Conservation (phyloP, 441 rosid species). For the Erodium chrysanthum region DNA sequence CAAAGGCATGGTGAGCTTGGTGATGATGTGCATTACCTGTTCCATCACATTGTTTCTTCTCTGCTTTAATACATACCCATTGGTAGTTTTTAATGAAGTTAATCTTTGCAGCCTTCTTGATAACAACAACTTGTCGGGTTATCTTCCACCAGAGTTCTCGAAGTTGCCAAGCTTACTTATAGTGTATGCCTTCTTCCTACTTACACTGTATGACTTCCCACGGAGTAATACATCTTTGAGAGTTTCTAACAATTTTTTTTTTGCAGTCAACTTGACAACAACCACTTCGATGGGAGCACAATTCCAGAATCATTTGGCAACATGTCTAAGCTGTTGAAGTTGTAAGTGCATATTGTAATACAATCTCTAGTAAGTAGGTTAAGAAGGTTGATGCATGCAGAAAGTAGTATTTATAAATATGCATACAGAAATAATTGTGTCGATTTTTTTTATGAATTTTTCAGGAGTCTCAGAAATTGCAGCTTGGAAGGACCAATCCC, state of each 20-base stretch:
- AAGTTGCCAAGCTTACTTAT: conserved; percentile 58
- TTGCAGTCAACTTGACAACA: conserved; percentile 87
- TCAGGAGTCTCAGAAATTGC: conserved; percentile 91
- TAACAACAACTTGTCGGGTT: conserved; percentile 76
- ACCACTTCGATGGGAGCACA: conserved; percentile 59
- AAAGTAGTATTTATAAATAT: background rate
- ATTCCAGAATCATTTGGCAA: conserved; percentile 65
- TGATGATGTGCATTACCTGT: conserved; percentile 5
- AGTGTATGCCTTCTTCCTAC: conserved; percentile 49
- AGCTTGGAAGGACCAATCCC: conserved; percentile 77
- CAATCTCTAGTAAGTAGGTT: conserved; percentile 17
- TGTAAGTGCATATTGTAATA: conserved; percentile 49
- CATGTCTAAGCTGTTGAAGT: conserved; percentile 69
- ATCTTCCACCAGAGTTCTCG: conserved; percentile 75
- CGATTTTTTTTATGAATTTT: conserved; percentile 11
- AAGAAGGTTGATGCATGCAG: conserved; percentile 5
- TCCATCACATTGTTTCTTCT: conserved; percentile 9
- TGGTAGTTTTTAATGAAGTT: conserved; percentile 13
- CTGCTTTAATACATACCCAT: conserved; percentile 6
- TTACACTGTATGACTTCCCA: conserved; percentile 3
- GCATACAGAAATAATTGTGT: background rate
- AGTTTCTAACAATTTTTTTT: conserved; percentile 13
- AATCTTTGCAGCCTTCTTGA: conserved; percentile 68
- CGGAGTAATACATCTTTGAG: background rate
- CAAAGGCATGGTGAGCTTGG: conserved; percentile 5